Base-by-base conservation (phyloP, 371 early-diverging fungal genomes). In the Zychaea mexicana region DNA sequence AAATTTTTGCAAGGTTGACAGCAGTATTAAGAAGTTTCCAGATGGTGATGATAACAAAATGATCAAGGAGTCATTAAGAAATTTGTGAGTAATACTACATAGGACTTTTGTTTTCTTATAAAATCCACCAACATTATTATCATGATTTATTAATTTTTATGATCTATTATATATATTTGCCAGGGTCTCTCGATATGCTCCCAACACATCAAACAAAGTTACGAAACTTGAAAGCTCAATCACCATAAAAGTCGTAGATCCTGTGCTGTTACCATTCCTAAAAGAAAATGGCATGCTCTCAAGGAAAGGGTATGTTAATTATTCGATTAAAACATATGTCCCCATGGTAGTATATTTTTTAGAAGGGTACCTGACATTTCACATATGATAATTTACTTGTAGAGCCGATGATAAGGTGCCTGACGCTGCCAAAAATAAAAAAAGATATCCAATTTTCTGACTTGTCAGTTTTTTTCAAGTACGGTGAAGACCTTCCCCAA, bases 351-450 rank as follows among this genome's bases (percentile, higher is more conserved):
- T 42, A 15, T 42, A 42, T 42, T 42, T 42, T 42, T 42, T 5
- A 42, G 15, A 3, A 42, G 42, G 42, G 42, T 42, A 42, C n/a
- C 7, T 42, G 42, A 12, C 42, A 42, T 42, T 42, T 42, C n/a
- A 42, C 42, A 42, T 42, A 42, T 39, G n/a, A 42, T 42, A 42
- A 42, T 42, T 42, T 42, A 42, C 42, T 42, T 42, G 42, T 42
- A 42, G 42, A 5, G n/a, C 42, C 42, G 42, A 42, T 42, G 42
- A n/a, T 2, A 42, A 42, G 42, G 42, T 42, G 0, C 42, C 2
- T 42, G 42, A 15, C 6, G 42, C 42, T 42, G 42, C 42, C 42
- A 42, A 6, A 17, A 1, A 42, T 33, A 33, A 6, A 42, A 6
- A 42, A 42, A 6, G 6, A 42, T 42, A 42, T 42, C n/a, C 42